Base-by-base conservation (phyloP, 345 rosid species). In the Limnanthes douglasii region DNA sequence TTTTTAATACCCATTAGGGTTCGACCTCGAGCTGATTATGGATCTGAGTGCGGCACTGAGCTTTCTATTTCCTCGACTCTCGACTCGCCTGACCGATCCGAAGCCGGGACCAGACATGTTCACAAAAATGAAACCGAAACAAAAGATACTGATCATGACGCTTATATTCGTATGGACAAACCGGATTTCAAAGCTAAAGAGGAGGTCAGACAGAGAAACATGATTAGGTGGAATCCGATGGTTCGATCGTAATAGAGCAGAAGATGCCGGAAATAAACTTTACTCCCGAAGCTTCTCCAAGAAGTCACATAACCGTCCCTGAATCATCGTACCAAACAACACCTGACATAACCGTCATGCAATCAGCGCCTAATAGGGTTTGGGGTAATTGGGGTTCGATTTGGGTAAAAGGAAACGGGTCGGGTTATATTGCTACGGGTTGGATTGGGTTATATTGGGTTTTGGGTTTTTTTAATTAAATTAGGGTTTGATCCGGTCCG, bases 281-380 rank as follows among this genome's bases (percentile, higher is more conserved):
- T 26, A 53, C 60, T 20, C 50, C 76, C 37, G 75, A 67, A 65
- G 31, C 57, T 51, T 46, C 68, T 4, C 20, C 71, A 53, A 33
- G 50, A 59, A 43, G 64, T 41, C 45, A 62, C 31, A 26, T 30
- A 34, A 42, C 45, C 16, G 12, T 21, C 28, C 32, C 55, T 41
- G 26, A 65, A 15, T 43, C 55, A 10, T 59, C 84, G 4, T 70
- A 73, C 16, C 94, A 65, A 59, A 72, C 70, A 35, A 62, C 63
- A 40, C 78, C 88, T 57, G 88, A 56, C 15, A 50, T 62, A 24
- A 72, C 84, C 18, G 39, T 72, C 33, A 66, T 69, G 0, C 96
- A 80, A 34, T 74, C 75, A 61, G 78, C 98, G 15, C 96, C 98
- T 7, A 69, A 74, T 21, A 80, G 94, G n/a, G n/a, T n/a, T n/a